Evolutionary conservation across 1,284 basidiomycete species (phyloP).

Genomic region (Ustilago trichophora): DNA sequence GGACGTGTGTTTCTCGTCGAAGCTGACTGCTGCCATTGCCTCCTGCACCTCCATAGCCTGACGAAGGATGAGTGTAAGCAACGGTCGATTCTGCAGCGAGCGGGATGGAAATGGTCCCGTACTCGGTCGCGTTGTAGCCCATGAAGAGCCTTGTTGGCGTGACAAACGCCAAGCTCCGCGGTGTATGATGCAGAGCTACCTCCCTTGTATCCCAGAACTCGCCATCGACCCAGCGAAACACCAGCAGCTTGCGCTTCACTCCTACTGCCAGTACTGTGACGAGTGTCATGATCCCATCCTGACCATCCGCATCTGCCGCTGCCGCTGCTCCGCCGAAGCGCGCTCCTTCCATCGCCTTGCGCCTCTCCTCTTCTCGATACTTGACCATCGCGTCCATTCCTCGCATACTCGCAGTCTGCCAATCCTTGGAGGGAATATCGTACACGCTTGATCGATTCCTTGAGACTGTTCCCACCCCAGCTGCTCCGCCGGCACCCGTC

Average conservation of each 20-base stretch:
- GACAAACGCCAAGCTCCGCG: slow-evolving; percentile 78
- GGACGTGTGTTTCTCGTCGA: slow-evolving; percentile 33
- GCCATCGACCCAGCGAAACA: slow-evolving; percentile 85
- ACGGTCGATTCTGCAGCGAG: slow-evolving; percentile 45
- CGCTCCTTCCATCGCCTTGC: slow-evolving; percentile 46
- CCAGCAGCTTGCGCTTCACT: slow-evolving; percentile 81
- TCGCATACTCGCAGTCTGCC: slow-evolving; percentile 48
- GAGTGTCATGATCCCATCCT: slow-evolving; percentile 47
- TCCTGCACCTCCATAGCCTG: slow-evolving; percentile 15
- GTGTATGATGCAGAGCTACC: slow-evolving; percentile 81
- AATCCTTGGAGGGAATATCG: slow-evolving; percentile 28
- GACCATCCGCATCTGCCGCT: slow-evolving; percentile 26
- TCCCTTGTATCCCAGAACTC: slow-evolving; percentile 81
- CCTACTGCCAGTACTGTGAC: slow-evolving; percentile 84
- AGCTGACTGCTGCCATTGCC: slow-evolving; percentile 13
- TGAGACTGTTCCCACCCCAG: slow-evolving; percentile 5
- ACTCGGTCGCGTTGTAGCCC: slow-evolving; percentile 77
- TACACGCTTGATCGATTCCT: slow-evolving; percentile 36
- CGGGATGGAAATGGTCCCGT: slow-evolving; percentile 76
- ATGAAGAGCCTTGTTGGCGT: slow-evolving; percentile 75
- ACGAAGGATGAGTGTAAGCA: slow-evolving; percentile 38
- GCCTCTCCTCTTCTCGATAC: slow-evolving; percentile 41
- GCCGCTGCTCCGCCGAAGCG: slow-evolving; percentile 36
- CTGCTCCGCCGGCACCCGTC: slow-evolving; percentile 1
- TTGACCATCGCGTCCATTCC: slow-evolving; percentile 51